These are phyloP conservation scores for Chamaenerion angustifolium DNA, from an alignment of 345 rosid genomes.

Conservation along the genomic window DNA sequence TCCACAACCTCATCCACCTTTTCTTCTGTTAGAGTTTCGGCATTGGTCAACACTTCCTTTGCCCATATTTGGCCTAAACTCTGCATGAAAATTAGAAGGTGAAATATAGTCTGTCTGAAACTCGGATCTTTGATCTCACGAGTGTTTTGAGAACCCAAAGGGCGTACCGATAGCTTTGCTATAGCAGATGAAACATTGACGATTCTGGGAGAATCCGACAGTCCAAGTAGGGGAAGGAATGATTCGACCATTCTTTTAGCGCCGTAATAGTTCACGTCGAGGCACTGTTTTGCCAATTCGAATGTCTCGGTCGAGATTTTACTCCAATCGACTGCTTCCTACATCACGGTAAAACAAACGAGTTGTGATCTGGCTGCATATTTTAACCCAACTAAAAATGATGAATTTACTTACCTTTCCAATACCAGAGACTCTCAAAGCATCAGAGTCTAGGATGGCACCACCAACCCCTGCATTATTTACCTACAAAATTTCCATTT, in stretches of 20 bases:
- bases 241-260: conserved; percentile 15
- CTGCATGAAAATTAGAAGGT: background rate
- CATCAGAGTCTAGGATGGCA: conserved; percentile 7
- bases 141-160: no score
- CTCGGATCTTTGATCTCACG: no score
- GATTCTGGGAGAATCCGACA: conserved; percentile 25
- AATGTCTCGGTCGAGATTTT: conserved; percentile 5
- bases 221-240: conserved; percentile 11
- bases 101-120: background rate
- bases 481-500: background rate
- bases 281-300: conserved; percentile 13
- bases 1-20: conserved; percentile 16
- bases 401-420: conserved; percentile 4
- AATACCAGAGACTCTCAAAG: conserved; percentile 5
- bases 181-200: conserved; percentile 14
- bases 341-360: background rate
- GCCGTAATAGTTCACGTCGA: conserved; percentile 13
- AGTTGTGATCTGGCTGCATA: no score
- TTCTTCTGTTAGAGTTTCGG: conserved; percentile 16
- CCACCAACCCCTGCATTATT: conserved; percentile 15
- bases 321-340: conserved; percentile 7
- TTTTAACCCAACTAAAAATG: no score
- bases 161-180: conserved; percentile 13
- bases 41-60: conserved; percentile 13
- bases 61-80: conserved; percentile 14